Conservation (phyloP, 176 grass and related monocot species). For the Carex scoparia region DNA sequence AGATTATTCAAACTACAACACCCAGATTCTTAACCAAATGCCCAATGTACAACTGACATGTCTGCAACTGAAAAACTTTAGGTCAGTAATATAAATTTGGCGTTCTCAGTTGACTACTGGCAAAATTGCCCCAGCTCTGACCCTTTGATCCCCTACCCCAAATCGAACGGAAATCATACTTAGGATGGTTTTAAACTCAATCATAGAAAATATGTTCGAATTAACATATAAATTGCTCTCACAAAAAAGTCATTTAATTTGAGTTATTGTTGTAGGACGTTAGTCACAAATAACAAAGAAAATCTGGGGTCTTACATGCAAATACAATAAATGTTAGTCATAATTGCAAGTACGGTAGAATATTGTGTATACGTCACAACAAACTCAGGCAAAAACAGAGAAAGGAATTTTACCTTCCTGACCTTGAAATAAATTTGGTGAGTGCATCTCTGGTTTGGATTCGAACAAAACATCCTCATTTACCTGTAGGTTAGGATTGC, state of each 20-base stretch:
- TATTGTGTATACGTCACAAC: background rate
- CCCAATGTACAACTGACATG: background rate
- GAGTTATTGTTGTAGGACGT: background rate
- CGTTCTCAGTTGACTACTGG: background rate
- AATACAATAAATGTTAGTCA: background rate
- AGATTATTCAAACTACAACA: background rate
- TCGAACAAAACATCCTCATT: background rate
- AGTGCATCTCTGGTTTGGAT: background rate
- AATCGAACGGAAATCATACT: background rate
- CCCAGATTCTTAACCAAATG: background rate
- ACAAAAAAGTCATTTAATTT: background rate
- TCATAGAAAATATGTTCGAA: background rate
- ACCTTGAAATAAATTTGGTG: background rate
- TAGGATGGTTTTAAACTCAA: background rate
- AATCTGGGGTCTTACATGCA: background rate
- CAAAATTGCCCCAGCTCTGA: background rate
- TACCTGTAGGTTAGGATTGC: slow-evolving; percentile 1
- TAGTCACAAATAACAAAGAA: background rate
- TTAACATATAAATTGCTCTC: background rate
- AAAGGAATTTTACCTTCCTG: slow-evolving; percentile 7
- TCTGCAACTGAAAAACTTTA: background rate
- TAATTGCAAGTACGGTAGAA: background rate
- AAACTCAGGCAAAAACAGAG: background rate
- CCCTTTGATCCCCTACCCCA: background rate
- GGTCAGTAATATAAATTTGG: background rate